Evolutionary conservation across 495 filamentous ascomycete species (phyloP).

Genomic region (Hyaloscypha bicolor): DNA sequence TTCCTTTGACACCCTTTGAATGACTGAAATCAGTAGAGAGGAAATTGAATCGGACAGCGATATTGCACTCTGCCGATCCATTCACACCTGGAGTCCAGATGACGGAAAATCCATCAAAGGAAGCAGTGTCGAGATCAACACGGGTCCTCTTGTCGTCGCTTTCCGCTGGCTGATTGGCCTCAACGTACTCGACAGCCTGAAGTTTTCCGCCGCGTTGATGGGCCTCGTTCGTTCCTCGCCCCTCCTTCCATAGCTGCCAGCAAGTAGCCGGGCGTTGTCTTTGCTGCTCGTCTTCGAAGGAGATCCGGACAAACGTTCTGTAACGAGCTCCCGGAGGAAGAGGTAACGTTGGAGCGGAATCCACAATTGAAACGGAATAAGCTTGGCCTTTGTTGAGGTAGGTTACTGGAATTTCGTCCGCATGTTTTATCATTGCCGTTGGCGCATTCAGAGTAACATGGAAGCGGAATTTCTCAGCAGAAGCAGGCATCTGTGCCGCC

Average conservation of each 20-base stretch:
- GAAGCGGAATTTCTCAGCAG: constrained; percentile 79
- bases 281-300: constrained; percentile 93
- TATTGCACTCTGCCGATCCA: constrained; percentile 67
- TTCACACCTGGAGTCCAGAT: constrained; percentile 75
- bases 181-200: constrained; percentile 92
- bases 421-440: constrained; percentile 91
- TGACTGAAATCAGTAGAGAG: constrained; percentile 98
- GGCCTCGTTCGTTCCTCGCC: constrained; percentile 83
- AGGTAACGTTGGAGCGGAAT: constrained; percentile 57
- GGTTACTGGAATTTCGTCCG: constrained; percentile 87
- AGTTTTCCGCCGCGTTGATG: constrained; percentile 85
- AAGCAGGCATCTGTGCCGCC: constrained; percentile 41
- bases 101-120: constrained; percentile 90
- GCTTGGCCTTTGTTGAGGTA: constrained; percentile 98
- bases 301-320: constrained; percentile 85
- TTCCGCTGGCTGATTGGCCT: constrained; percentile 68
- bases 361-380: constrained; percentile 78
- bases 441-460: constrained; percentile 88
- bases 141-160: constrained; percentile 72
- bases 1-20: constrained; percentile 96
- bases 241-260: constrained; percentile 97
- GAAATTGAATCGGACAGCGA: constrained; percentile 95
- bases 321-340: constrained; percentile 60
- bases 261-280: constrained; percentile 76
- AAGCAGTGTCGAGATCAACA: constrained; percentile 78